These are phyloP conservation scores for Hypoxylon intermedium DNA, from an alignment of 495 filamentous ascomycete species.

Conservation along the genomic window DNA sequence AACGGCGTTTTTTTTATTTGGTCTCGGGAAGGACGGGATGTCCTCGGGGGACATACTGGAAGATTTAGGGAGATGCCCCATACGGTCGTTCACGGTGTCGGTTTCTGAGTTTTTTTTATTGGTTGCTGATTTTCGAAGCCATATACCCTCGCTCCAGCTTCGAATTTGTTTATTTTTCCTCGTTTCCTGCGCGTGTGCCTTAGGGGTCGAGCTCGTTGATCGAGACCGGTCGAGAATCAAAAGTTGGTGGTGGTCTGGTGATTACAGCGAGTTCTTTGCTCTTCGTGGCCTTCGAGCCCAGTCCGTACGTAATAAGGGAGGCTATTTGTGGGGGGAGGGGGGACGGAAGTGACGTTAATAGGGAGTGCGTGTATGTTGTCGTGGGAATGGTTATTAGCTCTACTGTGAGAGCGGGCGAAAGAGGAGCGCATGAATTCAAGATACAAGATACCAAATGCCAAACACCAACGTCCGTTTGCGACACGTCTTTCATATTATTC, in stretches of 20 bases:
- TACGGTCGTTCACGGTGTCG: slow-evolving; percentile 38
- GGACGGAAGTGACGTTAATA: not conserved
- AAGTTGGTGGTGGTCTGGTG: slow-evolving; percentile 20
- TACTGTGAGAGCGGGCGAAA: not conserved
- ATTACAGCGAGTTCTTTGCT: not conserved
- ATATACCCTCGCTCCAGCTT: slow-evolving; percentile 46
- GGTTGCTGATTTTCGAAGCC: slow-evolving; percentile 23
- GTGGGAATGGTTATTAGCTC: slow-evolving; percentile 16
- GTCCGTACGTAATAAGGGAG: slow-evolving; percentile 12
- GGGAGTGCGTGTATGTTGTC: not conserved
- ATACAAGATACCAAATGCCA: slow-evolving; percentile 30
- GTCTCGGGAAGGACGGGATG: slow-evolving; percentile 28
- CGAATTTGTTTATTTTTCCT: slow-evolving; percentile 14
- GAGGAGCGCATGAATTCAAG: slow-evolving; percentile 16
- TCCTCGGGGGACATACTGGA: slow-evolving; percentile 31
- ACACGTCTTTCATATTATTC: not conserved
- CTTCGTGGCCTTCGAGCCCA: slow-evolving; percentile 10
- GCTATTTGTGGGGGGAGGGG: not conserved
- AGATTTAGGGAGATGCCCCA: slow-evolving; percentile 32
- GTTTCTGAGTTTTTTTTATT: slow-evolving; percentile 10
- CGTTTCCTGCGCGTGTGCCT: not conserved
- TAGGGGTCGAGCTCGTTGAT: slow-evolving; percentile 24
- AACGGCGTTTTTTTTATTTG: slow-evolving; percentile 39
- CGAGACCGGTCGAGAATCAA: slow-evolving; percentile 18
- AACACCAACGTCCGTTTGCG: slow-evolving; percentile 14